Evolutionary conservation across 495 filamentous ascomycete genomes (phyloP), one percentile per base, ranked within the genome.

Genomic region (Paragyromitra xinjiangensis): DNA sequence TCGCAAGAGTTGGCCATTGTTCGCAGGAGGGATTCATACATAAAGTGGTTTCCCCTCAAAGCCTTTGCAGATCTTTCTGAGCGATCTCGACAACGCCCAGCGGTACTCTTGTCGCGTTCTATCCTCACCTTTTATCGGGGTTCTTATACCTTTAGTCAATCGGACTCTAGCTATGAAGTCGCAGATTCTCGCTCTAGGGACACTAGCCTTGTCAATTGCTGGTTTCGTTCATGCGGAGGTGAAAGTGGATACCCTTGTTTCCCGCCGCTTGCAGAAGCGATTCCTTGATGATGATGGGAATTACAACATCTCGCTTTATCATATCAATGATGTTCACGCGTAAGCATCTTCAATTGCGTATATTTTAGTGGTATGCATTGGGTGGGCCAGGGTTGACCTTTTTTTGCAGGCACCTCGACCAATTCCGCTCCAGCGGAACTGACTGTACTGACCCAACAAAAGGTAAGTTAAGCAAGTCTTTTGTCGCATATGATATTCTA

Each of bases 311-410:
- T 88, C 87, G 26, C 88, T 90, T 81, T 90, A 89, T 80, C 88
- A 90, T 79, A 83, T 90, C 82, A 90, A 90, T 79, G 88, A 90
- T 77, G 88, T 90, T 0, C 88, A 90, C 74, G 86, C 88, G 40
- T 81, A 48, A 74, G 80, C 50, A 51, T 53, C n/a, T 8, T 39
- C 53, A 64, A 63, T 63, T n/a, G 34, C 37, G 59, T 19, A 42
- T 40, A 56, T 37, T 22, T 29, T 8, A 26, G 16, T 6, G 9
- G 9, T 19, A 6, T 6, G 22, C 19, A 29, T 62, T 6, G 9
- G 16, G 1, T 44, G 50, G 50, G 58, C 22, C 58, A 61, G 59
- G 45, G 50, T 48, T 77, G 16, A 74, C 22, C 26, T 34, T 8
- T 67, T 3, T 48, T 44, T 51, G 3, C 66, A 81, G 79, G 1